A percentile compares a stretch with the other conserved stretches of the same genome.
These are phyloP conservation scores for Astraeus odoratus DNA, from an alignment of 768 basidiomycete species.

Conservation along the genomic window DNA sequence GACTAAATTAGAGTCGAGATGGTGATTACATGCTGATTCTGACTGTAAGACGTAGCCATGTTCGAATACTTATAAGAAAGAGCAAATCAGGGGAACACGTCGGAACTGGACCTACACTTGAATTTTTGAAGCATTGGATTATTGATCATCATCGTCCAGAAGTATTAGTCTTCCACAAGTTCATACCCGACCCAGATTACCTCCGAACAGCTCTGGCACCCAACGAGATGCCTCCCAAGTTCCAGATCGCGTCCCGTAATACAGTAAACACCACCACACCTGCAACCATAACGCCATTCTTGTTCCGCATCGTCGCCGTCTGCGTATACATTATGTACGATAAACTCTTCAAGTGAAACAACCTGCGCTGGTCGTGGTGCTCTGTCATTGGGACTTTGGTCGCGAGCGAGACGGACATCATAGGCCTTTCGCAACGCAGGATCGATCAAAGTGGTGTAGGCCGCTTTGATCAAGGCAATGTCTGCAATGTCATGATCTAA, in stretches of 20 bases:
- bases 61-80: too few species aligned
- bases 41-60: background rate
- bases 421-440: slow-evolving; percentile 42
- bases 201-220: slow-evolving; percentile 74
- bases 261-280: slow-evolving; percentile 65
- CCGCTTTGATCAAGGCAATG: slow-evolving; percentile 58
- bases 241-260: slow-evolving; percentile 60
- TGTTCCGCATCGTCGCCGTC: slow-evolving; percentile 21
- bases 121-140: too few species aligned
- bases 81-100: too few species aligned
- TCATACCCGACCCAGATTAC: slow-evolving; percentile 85
- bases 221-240: slow-evolving; percentile 61
- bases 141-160: too few species aligned
- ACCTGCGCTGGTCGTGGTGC: slow-evolving; percentile 69
- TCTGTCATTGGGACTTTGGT: slow-evolving; percentile 6
- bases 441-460: slow-evolving; percentile 56
- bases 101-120: too few species aligned
- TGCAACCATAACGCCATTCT: slow-evolving; percentile 56
- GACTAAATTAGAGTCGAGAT: slow-evolving; percentile 17
- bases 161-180: slow-evolving; percentile 33
- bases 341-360: slow-evolving; percentile 72
- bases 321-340: slow-evolving; percentile 19
- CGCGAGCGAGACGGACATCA: slow-evolving; percentile 29
- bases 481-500: slow-evolving; percentile 23
- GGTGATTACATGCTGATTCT: too few species aligned